Base-by-base conservation (phyloP, 2,329 filamentous ascomycete genomes). In the Aspergillus ibericus region DNA sequence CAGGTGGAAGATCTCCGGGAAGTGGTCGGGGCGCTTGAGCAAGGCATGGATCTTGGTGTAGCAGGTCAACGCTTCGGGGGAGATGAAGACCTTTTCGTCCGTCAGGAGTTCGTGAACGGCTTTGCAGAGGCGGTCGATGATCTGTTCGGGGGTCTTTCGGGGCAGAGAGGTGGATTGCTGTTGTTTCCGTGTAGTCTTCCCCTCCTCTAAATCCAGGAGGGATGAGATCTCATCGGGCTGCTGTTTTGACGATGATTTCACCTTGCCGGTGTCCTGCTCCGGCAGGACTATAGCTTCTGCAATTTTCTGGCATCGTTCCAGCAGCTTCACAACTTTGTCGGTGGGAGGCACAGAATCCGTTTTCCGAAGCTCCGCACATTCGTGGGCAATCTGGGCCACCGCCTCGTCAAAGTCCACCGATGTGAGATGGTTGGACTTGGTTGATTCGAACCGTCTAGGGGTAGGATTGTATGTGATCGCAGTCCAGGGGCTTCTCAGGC, bases 41-140 rank as follows among this genome's bases (percentile, higher is more conserved):
- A 87, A 82, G 27, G 87, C 82, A 73, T 96, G 92, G 46, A 91
- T 85, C 36, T 85, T 81, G 61, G 96, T 87, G 75, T 97, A 98
- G 65, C 84, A 75, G 58, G 84, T 80, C 38, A 98, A 84, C 34
- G 93, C 80, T 29, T 83, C 79, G 8, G 88, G 85, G 4, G 90
- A 90, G 70, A 98, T 90, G 77, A 92, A 90, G 49, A 97, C 87
- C 60, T 88, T 86, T 4, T 89, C 87, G 66, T 93, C 85, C 49
- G 83, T 83, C 59, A 96, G 73, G 56, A 97, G 83, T 36, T 83
- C 79, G 72, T 90, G 89, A n/a, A 89, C 86, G 13, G 82, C 75
- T 20, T 77, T 72, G 12, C 82, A 83, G 59, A 88, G 75, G 35
- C 76, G 72, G 18, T 76, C 74, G 25, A 79, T 74, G 4, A 76